Percentiles rank a stretch among this genome's conserved stretches.
Evolutionary conservation across 345 rosid genomes (phyloP).

Genomic region (Lepidium aucheri): DNA sequence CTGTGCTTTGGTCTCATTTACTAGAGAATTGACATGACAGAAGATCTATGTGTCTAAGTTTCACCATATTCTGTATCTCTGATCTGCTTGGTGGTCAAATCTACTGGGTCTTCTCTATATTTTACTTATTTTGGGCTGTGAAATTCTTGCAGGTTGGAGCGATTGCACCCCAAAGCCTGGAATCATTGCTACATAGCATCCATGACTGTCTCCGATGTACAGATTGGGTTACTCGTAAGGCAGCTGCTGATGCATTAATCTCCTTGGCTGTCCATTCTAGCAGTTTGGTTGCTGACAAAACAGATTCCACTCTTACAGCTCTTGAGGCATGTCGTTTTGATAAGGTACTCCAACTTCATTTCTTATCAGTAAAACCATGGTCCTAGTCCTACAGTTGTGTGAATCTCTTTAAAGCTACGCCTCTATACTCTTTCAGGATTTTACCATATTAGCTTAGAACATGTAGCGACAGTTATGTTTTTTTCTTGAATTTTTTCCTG

Average conservation of each 20-base stretch:
- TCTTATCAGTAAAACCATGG: not conserved
- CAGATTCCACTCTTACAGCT: constrained; percentile 52
- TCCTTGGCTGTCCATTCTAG: constrained; percentile 77
- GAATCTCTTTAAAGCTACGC: not conserved
- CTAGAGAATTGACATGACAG: not conserved
- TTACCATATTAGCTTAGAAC: not conserved
- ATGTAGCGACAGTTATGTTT: not conserved
- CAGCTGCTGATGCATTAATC: constrained; percentile 77
- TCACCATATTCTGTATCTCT: not conserved
- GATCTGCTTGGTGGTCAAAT: not conserved
- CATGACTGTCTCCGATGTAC: constrained; percentile 80
- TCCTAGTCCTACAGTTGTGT: not conserved
- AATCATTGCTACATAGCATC: constrained; percentile 64
- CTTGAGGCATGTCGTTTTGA: constrained; percentile 93
- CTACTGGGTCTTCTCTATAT: not conserved
- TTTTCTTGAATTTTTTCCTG: not conserved
- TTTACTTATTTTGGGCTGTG: not conserved
- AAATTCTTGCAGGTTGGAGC: constrained; percentile 64
- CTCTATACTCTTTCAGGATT: not conserved
- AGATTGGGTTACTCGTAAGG: constrained; percentile 93
- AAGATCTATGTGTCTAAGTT: not conserved
- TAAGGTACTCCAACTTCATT: constrained; percentile 43
- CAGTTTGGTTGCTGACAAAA: constrained; percentile 52
- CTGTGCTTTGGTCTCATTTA: not conserved
- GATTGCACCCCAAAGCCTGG: constrained; percentile 76